Evolutionary conservation across 1,284 basidiomycete species (phyloP).

Genomic region (Heliocybe sulcata): DNA sequence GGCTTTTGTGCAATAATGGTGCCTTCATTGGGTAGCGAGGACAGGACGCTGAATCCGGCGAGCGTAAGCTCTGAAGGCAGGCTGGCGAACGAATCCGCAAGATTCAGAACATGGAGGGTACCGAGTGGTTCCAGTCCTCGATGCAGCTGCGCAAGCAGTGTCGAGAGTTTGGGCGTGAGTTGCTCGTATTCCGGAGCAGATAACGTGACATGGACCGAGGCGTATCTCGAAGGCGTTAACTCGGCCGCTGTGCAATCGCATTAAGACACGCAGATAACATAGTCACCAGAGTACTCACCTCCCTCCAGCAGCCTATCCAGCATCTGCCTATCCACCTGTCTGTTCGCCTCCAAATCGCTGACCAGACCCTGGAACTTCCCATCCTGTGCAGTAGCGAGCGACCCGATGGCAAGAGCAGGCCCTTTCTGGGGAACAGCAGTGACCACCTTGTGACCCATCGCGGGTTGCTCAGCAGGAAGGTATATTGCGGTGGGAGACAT

Average conservation of each 20-base stretch:
- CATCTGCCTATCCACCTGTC: constrained; percentile 63
- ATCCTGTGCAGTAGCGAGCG: constrained; percentile 64
- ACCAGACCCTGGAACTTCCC: constrained; percentile 69
- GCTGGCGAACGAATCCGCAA: constrained; percentile 32
- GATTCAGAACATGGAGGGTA: constrained; percentile 56
- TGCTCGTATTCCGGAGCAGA: constrained; percentile 51
- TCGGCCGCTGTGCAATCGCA: constrained; percentile 40
- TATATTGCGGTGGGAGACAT: constrained; percentile 62
- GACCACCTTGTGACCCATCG: constrained; percentile 4
- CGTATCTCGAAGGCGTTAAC: constrained; percentile 47
- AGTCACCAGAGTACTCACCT: constrained; percentile 36
- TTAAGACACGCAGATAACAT: not conserved
- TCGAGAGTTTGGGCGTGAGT: constrained; percentile 42
- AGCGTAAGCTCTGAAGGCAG: constrained; percentile 53
- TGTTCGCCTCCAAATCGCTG: constrained; percentile 42
- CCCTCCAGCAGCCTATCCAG: constrained; percentile 69
- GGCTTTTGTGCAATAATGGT: constrained; percentile 64
- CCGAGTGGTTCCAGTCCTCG: constrained; percentile 54
- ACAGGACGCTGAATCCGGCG: constrained; percentile 55
- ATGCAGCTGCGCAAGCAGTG: constrained; percentile 52
- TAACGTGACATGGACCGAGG: constrained; percentile 59
- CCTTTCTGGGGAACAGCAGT: constrained; percentile 27
- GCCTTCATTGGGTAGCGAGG: constrained; percentile 27
- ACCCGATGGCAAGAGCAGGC: constrained; percentile 61
- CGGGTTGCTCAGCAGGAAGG: constrained; percentile 10